Conservation (phyloP, 345 rosid species). For the Populus pruinosa region DNA sequence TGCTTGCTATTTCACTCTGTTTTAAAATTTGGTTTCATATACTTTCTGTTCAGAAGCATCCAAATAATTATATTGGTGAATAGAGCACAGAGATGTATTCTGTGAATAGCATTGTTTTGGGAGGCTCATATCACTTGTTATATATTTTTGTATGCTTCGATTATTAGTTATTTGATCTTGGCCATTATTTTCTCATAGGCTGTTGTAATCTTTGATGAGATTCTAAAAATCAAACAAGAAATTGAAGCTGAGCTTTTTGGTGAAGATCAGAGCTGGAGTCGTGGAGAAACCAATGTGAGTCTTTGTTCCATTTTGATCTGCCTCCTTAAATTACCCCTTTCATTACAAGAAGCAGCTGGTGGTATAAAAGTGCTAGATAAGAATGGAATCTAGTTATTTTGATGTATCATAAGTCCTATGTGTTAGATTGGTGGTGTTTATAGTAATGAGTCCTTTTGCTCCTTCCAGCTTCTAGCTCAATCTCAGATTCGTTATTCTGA, state of each 20-base stretch:
- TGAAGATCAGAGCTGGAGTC: slow-evolving; percentile 73
- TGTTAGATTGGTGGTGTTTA: not conserved
- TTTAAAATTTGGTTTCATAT: not conserved
- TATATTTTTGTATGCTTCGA: not conserved
- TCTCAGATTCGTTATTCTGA: slow-evolving; percentile 62
- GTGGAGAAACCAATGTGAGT: slow-evolving; percentile 59
- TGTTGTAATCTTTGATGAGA: slow-evolving; percentile 52
- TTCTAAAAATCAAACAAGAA: slow-evolving; percentile 59
- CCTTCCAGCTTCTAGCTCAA: slow-evolving; percentile 46
- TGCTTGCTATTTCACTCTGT: not conserved
- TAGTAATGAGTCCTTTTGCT: not conserved
- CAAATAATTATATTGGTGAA: not conserved
- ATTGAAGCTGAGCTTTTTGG: slow-evolving; percentile 70
- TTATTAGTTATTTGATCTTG: not conserved
- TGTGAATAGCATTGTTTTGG: not conserved
- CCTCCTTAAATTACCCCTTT: not conserved
- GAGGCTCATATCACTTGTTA: not conserved
- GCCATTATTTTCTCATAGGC: slow-evolving; percentile 29
- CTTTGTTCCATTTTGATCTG: slow-evolving; percentile 6
- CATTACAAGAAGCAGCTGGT: not conserved
- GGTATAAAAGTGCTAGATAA: not conserved
- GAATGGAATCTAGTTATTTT: not conserved
- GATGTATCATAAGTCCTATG: not conserved
- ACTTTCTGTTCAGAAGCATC: not conserved
- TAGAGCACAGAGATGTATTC: not conserved